These are phyloP conservation scores for Globisporangium nodosum DNA, from an alignment of 352 stramenopile genomes.

Conservation along the genomic window DNA sequence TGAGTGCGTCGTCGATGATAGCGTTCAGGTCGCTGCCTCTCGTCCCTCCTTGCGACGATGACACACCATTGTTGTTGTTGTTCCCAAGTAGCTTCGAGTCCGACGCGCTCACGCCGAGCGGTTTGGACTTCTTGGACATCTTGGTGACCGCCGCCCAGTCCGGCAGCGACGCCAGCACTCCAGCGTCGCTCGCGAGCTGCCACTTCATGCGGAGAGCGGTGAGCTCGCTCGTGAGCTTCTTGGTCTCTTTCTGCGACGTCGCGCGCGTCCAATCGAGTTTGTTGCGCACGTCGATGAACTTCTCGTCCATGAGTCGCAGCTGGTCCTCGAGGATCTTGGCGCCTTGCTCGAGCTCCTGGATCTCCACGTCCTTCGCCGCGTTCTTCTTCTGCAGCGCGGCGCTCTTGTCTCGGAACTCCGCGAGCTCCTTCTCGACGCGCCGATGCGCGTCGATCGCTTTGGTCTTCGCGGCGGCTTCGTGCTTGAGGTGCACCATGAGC, in stretches of 20 bases:
- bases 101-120: constrained; percentile 44
- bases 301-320: constrained; percentile 95
- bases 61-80: constrained; percentile 17
- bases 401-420: constrained; percentile 57
- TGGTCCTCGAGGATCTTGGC: constrained; percentile 94
- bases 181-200: constrained; percentile 62
- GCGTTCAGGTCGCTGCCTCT: constrained; percentile 1
- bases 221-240: constrained; percentile 59
- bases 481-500: constrained; percentile 95
- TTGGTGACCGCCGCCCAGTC: constrained; percentile 36
- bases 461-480: constrained; percentile 92
- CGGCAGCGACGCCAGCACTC: constrained; percentile 30
- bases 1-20: constrained; percentile 25
- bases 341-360: constrained; percentile 90
- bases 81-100: constrained; percentile 31
- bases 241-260: constrained; percentile 80
- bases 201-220: constrained; percentile 67
- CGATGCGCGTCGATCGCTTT: constrained; percentile 73
- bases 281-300: constrained; percentile 95
- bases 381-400: constrained; percentile 73
- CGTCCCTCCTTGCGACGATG: constrained; percentile 9
- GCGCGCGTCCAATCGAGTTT: constrained; percentile 94
- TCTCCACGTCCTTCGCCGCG: constrained; percentile 74
- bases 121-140: constrained; percentile 26
- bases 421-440: constrained; percentile 75